Conservation (phyloP, 1,284 basidiomycete genomes). For the Melampsora larici-populina region DNA sequence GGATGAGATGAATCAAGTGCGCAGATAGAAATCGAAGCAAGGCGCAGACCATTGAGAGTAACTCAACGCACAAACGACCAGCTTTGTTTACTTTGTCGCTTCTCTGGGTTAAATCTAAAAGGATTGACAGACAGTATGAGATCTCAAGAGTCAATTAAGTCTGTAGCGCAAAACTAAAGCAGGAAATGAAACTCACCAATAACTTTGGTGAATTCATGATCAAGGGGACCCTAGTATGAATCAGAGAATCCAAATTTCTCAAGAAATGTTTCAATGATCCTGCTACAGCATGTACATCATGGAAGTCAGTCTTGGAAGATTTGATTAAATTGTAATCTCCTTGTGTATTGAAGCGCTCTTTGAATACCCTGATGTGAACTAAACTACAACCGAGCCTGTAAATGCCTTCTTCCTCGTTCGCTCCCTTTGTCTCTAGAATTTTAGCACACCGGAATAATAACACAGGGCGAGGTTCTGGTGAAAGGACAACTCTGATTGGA, state of each 20-base stretch:
- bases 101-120: conserved; percentile 65
- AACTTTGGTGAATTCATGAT: conserved; percentile 79
- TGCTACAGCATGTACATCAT: conserved; percentile 92
- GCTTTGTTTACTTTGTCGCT: conserved; percentile 83
- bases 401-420: conserved; percentile 94
- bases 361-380: conserved; percentile 88
- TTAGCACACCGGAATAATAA: conserved; percentile 82
- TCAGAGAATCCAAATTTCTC: conserved; percentile 81
- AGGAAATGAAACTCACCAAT: conserved; percentile 65
- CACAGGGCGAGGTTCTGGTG: conserved; percentile 66
- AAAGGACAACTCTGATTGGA: conserved; percentile 54
- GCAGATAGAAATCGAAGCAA: conserved; percentile 86
- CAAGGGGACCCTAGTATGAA: conserved; percentile 85
- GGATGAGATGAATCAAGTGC: conserved; percentile 92
- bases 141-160: conserved; percentile 7
- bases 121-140: conserved; percentile 2
- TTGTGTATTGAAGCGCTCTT: no score
- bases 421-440: conserved; percentile 71
- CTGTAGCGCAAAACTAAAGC: neutral
- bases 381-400: conserved; percentile 90
- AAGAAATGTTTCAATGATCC: conserved; percentile 85
- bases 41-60: conserved; percentile 90
- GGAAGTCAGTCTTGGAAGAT: conserved; percentile 69
- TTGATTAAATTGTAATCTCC: conserved; percentile 83
- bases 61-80: conserved; percentile 73